phyloP scores from a whole-genome alignment of 1,284 basidiomycete genomes.

The Pyrrhoderma noxium region DNA sequence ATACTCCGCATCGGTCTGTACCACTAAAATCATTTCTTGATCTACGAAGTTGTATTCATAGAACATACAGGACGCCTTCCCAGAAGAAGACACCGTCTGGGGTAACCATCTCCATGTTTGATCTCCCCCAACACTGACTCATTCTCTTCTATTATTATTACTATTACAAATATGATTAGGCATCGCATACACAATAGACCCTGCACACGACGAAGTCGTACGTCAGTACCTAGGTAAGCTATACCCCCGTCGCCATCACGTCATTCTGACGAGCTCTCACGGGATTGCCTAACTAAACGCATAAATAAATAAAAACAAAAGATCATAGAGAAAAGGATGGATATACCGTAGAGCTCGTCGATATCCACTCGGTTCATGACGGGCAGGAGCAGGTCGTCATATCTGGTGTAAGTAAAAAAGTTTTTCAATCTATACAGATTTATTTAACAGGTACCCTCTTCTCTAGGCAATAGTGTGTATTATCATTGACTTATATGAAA shows the following conservation, averaged over 20 bases:
- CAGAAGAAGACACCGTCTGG: conserved; percentile 78
- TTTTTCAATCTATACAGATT: conserved; percentile 15
- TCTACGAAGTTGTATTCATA: background rate
- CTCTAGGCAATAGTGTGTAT: conserved; percentile 28
- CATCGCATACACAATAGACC: conserved; percentile 79
- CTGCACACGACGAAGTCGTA: conserved; percentile 63
- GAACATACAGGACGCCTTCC: conserved; percentile 56
- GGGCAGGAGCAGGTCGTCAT: conserved; percentile 52
- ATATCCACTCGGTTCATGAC: conserved; percentile 49
- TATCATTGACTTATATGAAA: background rate
- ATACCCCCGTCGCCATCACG: no score
- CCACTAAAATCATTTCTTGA: background rate
- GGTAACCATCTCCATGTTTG: conserved; percentile 36
- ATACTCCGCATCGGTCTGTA: conserved; percentile 54
- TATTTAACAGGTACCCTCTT: background rate
- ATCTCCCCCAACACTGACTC: background rate
- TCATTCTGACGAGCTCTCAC: no score
- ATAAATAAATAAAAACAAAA: conserved; percentile 25
- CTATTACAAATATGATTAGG: conserved; percentile 34
- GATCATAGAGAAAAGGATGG: conserved; percentile 83
- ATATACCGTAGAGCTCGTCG: conserved; percentile 61
- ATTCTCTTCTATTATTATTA: background rate
- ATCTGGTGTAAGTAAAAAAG: conserved; percentile 36
- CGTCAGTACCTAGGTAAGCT: conserved; percentile 68
- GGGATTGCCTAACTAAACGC: no score